Conservation (phyloP, 495 filamentous ascomycete genomes). For the Corynascus novoguineensis region DNA sequence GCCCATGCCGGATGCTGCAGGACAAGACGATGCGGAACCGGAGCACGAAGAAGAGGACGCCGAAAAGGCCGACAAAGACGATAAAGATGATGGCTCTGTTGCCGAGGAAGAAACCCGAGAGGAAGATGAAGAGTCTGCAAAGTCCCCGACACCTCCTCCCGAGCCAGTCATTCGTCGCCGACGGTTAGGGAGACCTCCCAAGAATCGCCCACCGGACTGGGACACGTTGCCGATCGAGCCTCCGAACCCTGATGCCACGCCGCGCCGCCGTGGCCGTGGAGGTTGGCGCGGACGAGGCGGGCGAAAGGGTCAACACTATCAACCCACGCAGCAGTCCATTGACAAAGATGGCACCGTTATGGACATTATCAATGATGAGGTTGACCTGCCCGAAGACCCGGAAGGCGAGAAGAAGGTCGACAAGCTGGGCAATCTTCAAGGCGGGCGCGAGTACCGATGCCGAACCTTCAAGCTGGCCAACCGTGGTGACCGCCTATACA, state of each 20-base stretch:
- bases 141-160: slow-evolving; percentile 50
- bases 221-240: slow-evolving; percentile 53
- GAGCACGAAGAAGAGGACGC: slow-evolving; percentile 30
- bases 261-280: slow-evolving; percentile 63
- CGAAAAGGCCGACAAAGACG: slow-evolving; percentile 34
- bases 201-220: slow-evolving; percentile 74
- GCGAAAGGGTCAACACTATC: slow-evolving; percentile 67
- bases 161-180: slow-evolving; percentile 62
- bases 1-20: slow-evolving; percentile 45
- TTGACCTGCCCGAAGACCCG: slow-evolving; percentile 76
- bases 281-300: slow-evolving; percentile 63
- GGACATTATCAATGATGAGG: slow-evolving; percentile 87
- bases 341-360: slow-evolving; percentile 94
- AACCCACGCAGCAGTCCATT: slow-evolving; percentile 66
- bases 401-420: slow-evolving; percentile 92
- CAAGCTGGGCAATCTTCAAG: slow-evolving; percentile 72
- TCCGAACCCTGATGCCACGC: slow-evolving; percentile 52
- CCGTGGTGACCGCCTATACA: slow-evolving; percentile 83
- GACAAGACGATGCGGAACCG: slow-evolving; percentile 34
- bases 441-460: slow-evolving; percentile 84
- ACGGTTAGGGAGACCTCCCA: slow-evolving; percentile 79
- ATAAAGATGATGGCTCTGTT: slow-evolving; percentile 37
- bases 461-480: slow-evolving; percentile 85
- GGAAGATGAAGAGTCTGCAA: slow-evolving; percentile 42
- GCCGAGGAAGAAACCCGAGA: slow-evolving; percentile 37